Base-by-base conservation (phyloP, 2,329 filamentous ascomycete genomes). In the Epichloe typhina region DNA sequence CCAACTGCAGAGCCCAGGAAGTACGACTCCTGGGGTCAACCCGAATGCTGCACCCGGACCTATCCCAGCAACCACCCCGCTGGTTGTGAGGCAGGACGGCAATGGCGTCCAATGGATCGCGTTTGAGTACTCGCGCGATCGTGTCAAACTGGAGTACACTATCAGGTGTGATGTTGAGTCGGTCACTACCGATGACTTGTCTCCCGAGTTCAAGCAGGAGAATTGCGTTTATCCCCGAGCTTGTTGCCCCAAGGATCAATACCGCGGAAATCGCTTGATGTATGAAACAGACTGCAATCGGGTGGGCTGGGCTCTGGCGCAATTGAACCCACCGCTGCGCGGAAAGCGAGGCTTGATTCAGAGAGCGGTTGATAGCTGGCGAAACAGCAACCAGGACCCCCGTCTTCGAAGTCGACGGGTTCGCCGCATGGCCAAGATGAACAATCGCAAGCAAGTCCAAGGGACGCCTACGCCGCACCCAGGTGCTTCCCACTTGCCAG, bases 251-350 rank as follows among this genome's bases (percentile, higher is more conserved):
- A 97, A 97, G 69, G 91, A 97, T 53, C 86, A 95, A 65, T 98
- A 98, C 73, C 85, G 90, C 53, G 93, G 93, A 54, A 98, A 98
- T 66, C 84, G 93, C 15, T 72, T 96, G 58, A 86, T 93, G 59
- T 98, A 98, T 68, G 93, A 98, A 73, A 96, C 88, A 15, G 93
- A 98, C 71, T 98, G 93, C 76, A 98, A 98, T 70, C 88, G 89
- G 0, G 93, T 98, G n/a, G 93, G 93, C n/a, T 98, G 93, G 93
- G 91, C 91, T 12, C 71, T 98, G 58, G 93, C 93, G 2, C 86
- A 97, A 63, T 72, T 98, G 50, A 98, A 98, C 66, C 84, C 89
- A 7, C 86, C 87, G 52, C 76, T 97, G 53, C 82, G 91, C 56
- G 91, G 91, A 58, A 97, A 97, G 75, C 81, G 93, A 59, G 93